Evolutionary conservation across 139 green algal genomes (phyloP).

Genomic region (Chlamydomonas asymmetrica): DNA sequence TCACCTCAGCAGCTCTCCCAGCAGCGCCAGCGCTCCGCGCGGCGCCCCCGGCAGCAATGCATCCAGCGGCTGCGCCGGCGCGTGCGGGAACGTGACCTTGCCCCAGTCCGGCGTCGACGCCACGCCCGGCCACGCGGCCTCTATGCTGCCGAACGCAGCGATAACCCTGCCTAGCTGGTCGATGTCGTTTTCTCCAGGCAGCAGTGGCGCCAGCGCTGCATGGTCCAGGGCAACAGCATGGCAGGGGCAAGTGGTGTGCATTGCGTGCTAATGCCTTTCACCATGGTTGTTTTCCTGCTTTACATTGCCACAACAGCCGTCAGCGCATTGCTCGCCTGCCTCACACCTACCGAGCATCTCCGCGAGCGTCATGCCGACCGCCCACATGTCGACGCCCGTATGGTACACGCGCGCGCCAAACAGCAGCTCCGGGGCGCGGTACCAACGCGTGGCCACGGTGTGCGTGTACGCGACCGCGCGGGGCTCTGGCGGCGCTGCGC

Average conservation of each 20-base stretch:
- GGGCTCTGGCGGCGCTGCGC: not conserved
- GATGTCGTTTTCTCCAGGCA: constrained; percentile 53
- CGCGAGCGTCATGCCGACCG: constrained; percentile 33
- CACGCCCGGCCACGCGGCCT: constrained; percentile 40
- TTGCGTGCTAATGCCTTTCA: too few species aligned
- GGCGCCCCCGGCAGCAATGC: constrained; percentile 20
- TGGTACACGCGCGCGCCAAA: constrained; percentile 39
- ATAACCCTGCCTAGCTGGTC: constrained; percentile 43
- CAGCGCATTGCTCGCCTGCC: too few species aligned
- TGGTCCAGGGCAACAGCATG: not conserved
- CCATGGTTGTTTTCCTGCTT: too few species aligned
- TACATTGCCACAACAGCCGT: too few species aligned
- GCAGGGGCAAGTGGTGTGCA: too few species aligned
- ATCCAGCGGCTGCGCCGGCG: constrained; percentile 2
- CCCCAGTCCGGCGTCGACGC: constrained; percentile 25
- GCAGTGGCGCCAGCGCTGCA: constrained; percentile 36
- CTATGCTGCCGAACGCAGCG: constrained; percentile 33
- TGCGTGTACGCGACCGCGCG: constrained; percentile 70
- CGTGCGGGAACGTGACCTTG: constrained; percentile 30
- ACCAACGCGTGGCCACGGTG: constrained; percentile 93
- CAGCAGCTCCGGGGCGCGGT: constrained; percentile 76
- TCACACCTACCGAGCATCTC: constrained; percentile 39
- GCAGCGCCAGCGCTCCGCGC: constrained; percentile 1
- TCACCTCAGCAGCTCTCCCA: constrained; percentile 20
- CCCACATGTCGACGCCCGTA: constrained; percentile 41